phyloP scores from a whole-genome alignment of 768 basidiomycete species.

The Kwoniella dejecticola region DNA sequence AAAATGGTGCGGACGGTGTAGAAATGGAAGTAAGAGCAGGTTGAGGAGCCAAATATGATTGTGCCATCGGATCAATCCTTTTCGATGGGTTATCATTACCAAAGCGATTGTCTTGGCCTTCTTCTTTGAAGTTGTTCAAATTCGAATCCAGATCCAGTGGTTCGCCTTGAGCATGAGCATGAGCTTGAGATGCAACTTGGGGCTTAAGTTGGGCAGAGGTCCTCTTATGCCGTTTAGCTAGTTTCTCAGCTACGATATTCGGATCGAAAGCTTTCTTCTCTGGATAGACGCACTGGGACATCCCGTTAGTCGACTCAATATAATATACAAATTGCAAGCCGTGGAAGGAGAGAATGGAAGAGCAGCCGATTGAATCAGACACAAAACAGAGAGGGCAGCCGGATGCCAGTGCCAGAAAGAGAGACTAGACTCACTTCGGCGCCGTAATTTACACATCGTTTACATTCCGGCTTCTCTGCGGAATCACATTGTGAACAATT shows the following conservation, averaged over 20 bases:
- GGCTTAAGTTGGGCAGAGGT: background rate
- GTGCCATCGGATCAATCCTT: too few relatives aligned
- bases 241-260: constrained; percentile 13
- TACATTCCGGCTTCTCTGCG: constrained; percentile 24
- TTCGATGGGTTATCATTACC: too few relatives aligned
- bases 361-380: background rate
- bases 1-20: too few relatives aligned
- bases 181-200: background rate
- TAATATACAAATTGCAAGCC: background rate
- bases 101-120: too few relatives aligned
- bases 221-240: constrained; percentile 17
- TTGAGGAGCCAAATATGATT: too few relatives aligned
- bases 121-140: too few relatives aligned
- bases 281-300: constrained; percentile 29
- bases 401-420: too few relatives aligned
- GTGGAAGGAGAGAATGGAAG: background rate
- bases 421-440: constrained; percentile 21
- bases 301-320: background rate
- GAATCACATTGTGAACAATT: too few relatives aligned
- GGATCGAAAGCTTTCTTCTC: constrained; percentile 33
- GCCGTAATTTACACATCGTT: constrained; percentile 19
- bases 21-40: too few relatives aligned
- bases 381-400: too few relatives aligned
- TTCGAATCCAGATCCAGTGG: background rate
- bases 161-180: background rate